Base-by-base conservation (phyloP, 2,329 filamentous ascomycete species). In the Neopestalotiopsis sp. region DNA sequence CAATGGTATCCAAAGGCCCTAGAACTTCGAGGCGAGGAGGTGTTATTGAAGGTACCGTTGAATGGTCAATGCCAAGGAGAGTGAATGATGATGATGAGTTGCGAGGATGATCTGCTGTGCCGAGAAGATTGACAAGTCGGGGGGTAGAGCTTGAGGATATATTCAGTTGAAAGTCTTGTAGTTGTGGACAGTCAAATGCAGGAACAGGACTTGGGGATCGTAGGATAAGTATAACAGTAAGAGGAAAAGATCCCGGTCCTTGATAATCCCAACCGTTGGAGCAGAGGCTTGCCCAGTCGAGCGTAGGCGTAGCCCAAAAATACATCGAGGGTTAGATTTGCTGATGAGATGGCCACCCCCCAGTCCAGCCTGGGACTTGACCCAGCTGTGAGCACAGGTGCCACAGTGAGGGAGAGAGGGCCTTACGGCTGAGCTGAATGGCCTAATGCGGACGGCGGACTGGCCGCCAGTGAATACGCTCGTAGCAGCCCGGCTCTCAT, bases 11-110 rank as follows among this genome's bases (percentile, higher is more conserved):
- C 6, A 17, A 28, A 13, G 30, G 17, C 30, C 12, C 6, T 59
- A 30, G 24, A 13, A 59, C 17, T 59, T 34, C 57, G 13, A 59
- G 24, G 57, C 17, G 45, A n/a, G 45, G n/a, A 53, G 45, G 17
- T n/a, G 45, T 5, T 30, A n/a, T 59, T 59, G 57, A n/a, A 49
- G 24, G 42, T 49, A 49, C 13, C 13, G 13, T 20, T 59, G 10
- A 34, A 14, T n/a, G 34, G 59, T 62, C 34, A 40, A 62, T 42
- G 59, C 59, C 59, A 62, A 62, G 59, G 30, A 62, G 40, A 40
- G n/a, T n/a, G 14, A 53, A 20, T n/a, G 20, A 17, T 53, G 45
- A 53, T 20, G 59, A 40, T 34, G 59, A 38, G 34, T 38, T 38
- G 34, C 34, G 34, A 38, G 17, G 32, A 62, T 38, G 34, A 62